Evolutionary conservation across 73 alveolate species (phyloP).

Genomic region (Durusdinium trenchii): DNA sequence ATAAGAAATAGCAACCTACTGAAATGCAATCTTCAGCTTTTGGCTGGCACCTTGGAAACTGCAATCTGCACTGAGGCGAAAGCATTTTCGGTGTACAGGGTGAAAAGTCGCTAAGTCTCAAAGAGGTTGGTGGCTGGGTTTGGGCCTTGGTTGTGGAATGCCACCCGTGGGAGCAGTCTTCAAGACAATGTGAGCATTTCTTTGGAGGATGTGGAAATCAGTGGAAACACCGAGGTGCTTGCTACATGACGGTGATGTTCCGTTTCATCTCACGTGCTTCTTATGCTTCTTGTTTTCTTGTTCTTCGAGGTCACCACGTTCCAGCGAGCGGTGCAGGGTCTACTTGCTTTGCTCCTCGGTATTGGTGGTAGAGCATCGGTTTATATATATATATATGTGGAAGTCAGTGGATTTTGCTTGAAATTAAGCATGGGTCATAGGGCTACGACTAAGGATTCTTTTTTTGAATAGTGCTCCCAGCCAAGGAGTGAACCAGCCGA

Average conservation of each 20-base stretch:
- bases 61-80: conserved; percentile 41
- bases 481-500: conserved; percentile 26
- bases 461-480: too few species aligned
- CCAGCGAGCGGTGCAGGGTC: conserved; percentile 61
- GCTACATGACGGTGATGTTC: too few species aligned
- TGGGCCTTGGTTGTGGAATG: not conserved
- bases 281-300: not conserved
- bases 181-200: too few species aligned
- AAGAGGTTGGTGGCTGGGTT: conserved; percentile 41
- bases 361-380: not conserved
- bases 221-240: not conserved
- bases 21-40: too few species aligned
- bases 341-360: conserved; percentile 42
- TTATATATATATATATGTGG: too few species aligned
- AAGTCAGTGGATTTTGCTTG: too few species aligned
- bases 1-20: not conserved
- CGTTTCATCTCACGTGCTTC: not conserved
- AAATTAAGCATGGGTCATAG: too few species aligned
- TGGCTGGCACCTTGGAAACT: too few species aligned
- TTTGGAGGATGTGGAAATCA: not conserved
- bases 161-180: not conserved
- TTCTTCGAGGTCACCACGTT: conserved; percentile 11
- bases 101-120: conserved; percentile 29
- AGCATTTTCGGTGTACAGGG: conserved; percentile 32
- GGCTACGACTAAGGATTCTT: too few species aligned